Conservation (phyloP, 345 rosid genomes). For the Laguncularia racemosa region DNA sequence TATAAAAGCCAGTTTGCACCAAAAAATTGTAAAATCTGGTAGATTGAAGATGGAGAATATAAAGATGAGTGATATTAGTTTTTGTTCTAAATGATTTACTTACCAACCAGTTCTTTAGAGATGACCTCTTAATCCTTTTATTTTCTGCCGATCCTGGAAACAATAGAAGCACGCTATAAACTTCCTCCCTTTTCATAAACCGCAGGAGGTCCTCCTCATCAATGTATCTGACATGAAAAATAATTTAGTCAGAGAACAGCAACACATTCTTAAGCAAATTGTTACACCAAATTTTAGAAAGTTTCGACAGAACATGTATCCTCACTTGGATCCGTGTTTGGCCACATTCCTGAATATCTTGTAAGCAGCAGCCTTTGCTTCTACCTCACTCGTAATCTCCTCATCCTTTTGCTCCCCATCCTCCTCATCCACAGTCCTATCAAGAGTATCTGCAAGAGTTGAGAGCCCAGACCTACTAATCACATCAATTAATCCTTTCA, state of each 20-base stretch:
- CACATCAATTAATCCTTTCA: slow-evolving; percentile 52
- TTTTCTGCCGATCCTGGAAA: slow-evolving; percentile 51
- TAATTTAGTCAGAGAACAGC: background rate
- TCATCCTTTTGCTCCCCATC: slow-evolving; percentile 31
- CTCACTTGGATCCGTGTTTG: slow-evolving; percentile 47
- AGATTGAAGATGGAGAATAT: background rate
- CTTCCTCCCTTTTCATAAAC: slow-evolving; percentile 54
- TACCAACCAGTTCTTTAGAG: slow-evolving; percentile 62
- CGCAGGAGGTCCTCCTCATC: slow-evolving; percentile 64
- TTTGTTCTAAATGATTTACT: slow-evolving; percentile 10
- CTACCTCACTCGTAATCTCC: slow-evolving; percentile 64
- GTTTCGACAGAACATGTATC: background rate
- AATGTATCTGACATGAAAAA: slow-evolving; percentile 31
- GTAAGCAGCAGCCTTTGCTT: slow-evolving; percentile 62
- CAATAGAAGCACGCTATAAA: slow-evolving; percentile 36
- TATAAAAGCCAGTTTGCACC: background rate
- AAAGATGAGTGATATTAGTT: background rate
- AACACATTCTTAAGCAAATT: background rate
- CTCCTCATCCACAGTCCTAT: slow-evolving; percentile 30
- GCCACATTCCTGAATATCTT: slow-evolving; percentile 56
- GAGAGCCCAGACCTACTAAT: slow-evolving; percentile 33
- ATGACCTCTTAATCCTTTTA: slow-evolving; percentile 48
- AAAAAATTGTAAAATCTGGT: background rate
- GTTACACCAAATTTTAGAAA: background rate
- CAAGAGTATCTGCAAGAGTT: slow-evolving; percentile 26